Evolutionary conservation across 768 basidiomycete species (phyloP), one percentile per base, ranked within the genome.

Genomic region (Pleurotus platypus): DNA sequence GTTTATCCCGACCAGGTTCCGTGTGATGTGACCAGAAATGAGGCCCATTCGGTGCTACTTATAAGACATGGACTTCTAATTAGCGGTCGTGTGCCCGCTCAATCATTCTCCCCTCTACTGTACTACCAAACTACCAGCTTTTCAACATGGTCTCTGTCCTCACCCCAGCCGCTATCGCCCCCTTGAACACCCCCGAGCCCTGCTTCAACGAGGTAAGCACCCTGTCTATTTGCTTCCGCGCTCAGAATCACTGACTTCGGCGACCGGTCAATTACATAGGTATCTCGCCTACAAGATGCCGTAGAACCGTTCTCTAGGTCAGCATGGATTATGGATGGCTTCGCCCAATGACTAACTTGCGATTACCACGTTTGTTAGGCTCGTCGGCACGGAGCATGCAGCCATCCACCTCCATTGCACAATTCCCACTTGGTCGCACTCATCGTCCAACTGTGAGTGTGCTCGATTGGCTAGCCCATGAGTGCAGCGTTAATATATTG

Each of bases 391-490:
- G 15, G 78, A 80, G 26, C 73, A 65, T 58, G 70, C 73, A 7
- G 69, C 79, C 20, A 72, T 88, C 38, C 77, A 82, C 20, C 72
- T 89, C 38, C 77, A 84, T 55, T 88, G 87, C 70, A 82, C 82
- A 15, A 75, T 89, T 40, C 87, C 87, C 1, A 89, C 85, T 26
- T 87, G 84, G 80, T 78, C 75, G 24, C 72, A 82, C 12, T 77
- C 80, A 38, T 78, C 80, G 5, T 79, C 83, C 61, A 79, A 75
- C 47, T 86, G 87, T 86, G 66, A 61, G 84, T 69, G 40, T 13
- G 26, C 16, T 43, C 27, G 20, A 38, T 11, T 48, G 20, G 22
- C 48, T 57, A 15, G 12, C 43, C 18, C 30, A 22, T 16, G 15
- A 9, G 20, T 26, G 16, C 18, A 15, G 30, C 9, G 46, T 38